A percentile compares a stretch with the other conserved stretches of the same genome.
Evolutionary conservation across 768 basidiomycete species (phyloP).

Genomic region (Amanita thiersii): DNA sequence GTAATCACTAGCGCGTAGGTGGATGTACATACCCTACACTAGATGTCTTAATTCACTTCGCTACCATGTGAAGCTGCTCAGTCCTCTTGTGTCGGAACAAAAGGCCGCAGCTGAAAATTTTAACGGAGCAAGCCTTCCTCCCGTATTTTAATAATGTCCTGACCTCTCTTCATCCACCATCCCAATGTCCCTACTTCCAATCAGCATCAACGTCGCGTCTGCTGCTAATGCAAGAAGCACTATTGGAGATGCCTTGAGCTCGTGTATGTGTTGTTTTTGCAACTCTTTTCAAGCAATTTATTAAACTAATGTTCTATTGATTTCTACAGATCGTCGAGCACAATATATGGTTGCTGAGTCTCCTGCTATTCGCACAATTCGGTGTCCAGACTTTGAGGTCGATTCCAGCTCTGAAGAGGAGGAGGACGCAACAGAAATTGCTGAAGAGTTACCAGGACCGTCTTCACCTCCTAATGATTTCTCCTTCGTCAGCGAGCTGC

Average conservation of each 20-base stretch:
- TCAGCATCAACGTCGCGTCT: constrained; percentile 36
- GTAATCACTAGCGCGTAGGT: not conserved
- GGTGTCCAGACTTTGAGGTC: constrained; percentile 28
- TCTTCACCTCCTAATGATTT: constrained; percentile 14
- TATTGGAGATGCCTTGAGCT: constrained; percentile 44
- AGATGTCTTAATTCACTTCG: not conserved
- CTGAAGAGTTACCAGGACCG: too few species aligned
- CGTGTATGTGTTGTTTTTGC: constrained; percentile 33
- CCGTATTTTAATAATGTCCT: too few species aligned
- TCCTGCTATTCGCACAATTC: constrained; percentile 41
- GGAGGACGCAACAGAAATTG: not conserved
- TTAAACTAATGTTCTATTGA: constrained; percentile 8
- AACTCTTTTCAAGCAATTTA: constrained; percentile 1
- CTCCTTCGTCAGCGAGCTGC: constrained; percentile 20
- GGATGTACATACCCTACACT: not conserved
- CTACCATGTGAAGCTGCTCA: not conserved
- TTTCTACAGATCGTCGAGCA: constrained; percentile 50
- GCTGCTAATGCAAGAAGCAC: constrained; percentile 40
- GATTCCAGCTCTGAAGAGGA: constrained; percentile 34
- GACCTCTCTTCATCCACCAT: constrained; percentile 1
- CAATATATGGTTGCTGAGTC: constrained; percentile 60
- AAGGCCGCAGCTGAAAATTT: too few species aligned
- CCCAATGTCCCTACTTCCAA: constrained; percentile 41
- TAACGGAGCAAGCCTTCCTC: too few species aligned
- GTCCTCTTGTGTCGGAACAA: not conserved